Evolutionary conservation across 495 filamentous ascomycete genomes (phyloP).

Genomic region (Stereocaulon alpinum): DNA sequence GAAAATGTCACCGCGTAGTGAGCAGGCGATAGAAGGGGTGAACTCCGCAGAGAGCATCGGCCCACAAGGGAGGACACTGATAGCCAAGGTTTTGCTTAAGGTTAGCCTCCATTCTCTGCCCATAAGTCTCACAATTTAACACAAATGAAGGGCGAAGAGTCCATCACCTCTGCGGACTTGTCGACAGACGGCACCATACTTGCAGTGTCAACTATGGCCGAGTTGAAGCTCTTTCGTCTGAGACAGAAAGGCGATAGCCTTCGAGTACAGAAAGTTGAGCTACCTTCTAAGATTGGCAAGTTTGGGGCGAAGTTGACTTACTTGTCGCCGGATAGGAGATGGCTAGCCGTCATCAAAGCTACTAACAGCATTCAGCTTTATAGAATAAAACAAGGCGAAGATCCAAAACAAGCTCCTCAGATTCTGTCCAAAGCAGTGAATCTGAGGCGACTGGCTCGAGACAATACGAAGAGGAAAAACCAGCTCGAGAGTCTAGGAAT

Average conservation of each 20-base stretch:
- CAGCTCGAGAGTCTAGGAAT: constrained; percentile 59
- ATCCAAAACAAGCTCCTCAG: constrained; percentile 30
- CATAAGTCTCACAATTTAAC: constrained; percentile 37
- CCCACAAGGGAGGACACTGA: constrained; percentile 26
- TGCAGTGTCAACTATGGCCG: constrained; percentile 62
- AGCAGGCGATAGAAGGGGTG: not conserved
- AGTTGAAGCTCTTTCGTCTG: constrained; percentile 71
- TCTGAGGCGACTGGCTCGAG: constrained; percentile 49
- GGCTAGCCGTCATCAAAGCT: constrained; percentile 44
- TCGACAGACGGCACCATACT: constrained; percentile 64
- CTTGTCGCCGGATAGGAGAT: constrained; percentile 43
- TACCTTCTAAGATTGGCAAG: constrained; percentile 37
- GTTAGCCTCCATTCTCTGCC: constrained; percentile 27
- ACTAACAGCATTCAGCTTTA: constrained; percentile 40
- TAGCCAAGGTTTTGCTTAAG: constrained; percentile 27
- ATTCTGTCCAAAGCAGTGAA: constrained; percentile 39
- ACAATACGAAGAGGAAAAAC: constrained; percentile 40
- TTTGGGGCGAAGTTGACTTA: constrained; percentile 56
- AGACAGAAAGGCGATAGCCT: constrained; percentile 42
- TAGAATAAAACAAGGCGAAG: constrained; percentile 32
- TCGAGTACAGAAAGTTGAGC: constrained; percentile 56
- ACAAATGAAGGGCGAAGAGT: constrained; percentile 59
- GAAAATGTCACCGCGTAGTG: constrained; percentile 28
- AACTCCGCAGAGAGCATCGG: not conserved
- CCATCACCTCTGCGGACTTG: constrained; percentile 71